phyloP scores from a whole-genome alignment of 106 monocot species.

The Dendrobium officinale region DNA sequence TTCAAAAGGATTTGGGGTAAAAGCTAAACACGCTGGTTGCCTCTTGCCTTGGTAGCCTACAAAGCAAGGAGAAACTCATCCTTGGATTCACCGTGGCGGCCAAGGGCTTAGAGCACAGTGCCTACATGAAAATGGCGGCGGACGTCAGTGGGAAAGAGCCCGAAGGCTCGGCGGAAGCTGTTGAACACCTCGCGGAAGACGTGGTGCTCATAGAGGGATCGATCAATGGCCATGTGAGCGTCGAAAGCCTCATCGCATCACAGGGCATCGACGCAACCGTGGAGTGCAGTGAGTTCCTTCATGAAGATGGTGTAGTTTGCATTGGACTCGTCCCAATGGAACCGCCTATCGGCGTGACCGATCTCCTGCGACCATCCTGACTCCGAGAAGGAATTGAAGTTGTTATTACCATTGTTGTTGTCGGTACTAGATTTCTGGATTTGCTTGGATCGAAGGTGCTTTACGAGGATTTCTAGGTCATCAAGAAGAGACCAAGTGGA shows the following conservation, averaged over 20 bases:
- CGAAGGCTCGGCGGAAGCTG: constrained; percentile 80
- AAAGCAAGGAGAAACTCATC: constrained; percentile 88
- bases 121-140: constrained; percentile 79
- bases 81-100: constrained; percentile 64
- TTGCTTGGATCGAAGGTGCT: constrained; percentile 49
- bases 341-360: constrained; percentile 19
- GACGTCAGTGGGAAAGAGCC: constrained; percentile 74
- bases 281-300: constrained; percentile 55
- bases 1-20: constrained; percentile 94
- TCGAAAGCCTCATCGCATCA: constrained; percentile 82
- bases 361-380: constrained; percentile 90
- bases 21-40: constrained; percentile 61
- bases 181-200: constrained; percentile 58
- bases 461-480: constrained; percentile 63
- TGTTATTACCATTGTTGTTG: constrained; percentile 50
- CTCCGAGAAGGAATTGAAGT: constrained; percentile 81
- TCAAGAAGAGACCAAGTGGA: constrained; percentile 69
- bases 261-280: constrained; percentile 51
- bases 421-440: constrained; percentile 32
- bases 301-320: constrained; percentile 52
- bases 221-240: constrained; percentile 80
- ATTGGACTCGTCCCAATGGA: constrained; percentile 56
- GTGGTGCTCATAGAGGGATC: constrained; percentile 66
- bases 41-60: constrained; percentile 84
- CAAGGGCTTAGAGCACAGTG: constrained; percentile 72